Evolutionary conservation across 306 rosid genomes (phyloP), one percentile per base, ranked within the genome.

Genomic region (Bauhinia variegata): DNA sequence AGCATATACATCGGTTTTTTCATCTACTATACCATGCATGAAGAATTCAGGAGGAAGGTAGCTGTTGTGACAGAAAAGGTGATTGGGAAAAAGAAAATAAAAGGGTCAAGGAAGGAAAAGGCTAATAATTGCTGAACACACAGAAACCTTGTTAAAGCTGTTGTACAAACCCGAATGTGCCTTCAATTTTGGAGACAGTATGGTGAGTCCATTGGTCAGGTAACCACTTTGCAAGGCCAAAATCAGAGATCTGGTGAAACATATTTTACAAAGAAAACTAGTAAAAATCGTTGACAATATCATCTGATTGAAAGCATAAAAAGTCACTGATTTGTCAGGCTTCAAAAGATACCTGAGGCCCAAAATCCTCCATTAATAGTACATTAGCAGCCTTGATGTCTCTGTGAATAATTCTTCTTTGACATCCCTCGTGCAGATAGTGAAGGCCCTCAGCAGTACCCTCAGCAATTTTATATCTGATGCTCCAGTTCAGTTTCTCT

Each of bases 191-290:
- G 44, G 95, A 85, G 12, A 90, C 96, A 19, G 83, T 65, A 72
- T 95, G 99, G 83, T 95, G 99, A 75, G 95, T 88, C 99, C 96
- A 95, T 71, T 87, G 96, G 72, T 90, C 96, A 54, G 99, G 97
- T 36, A 95, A 87, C 99, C 97, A 95, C 78, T 90, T 95, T 8
- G 99, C 86, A 49, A 95, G 97, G 64, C 99, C 99, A 48, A 95
- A 95, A 79, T 95, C 99, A 49, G 95, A 86, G 75, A 95, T 87
- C 99, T 93, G 84, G 72, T 11, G 58, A 43, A 80, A 72, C 42
- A 77, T 43, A 54, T 34, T 63, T 42, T 43, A 48, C 2, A 9
- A 7, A 64, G 54, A 60, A 56, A 60, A 36, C 43, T 59, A 17
- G 37, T 43, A 30, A 67, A 67, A 72, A 68, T 41, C 68, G 33